Evolutionary conservation across 2,329 filamentous ascomycete species (phyloP).

Genomic region (Domatiomyces globalis): DNA sequence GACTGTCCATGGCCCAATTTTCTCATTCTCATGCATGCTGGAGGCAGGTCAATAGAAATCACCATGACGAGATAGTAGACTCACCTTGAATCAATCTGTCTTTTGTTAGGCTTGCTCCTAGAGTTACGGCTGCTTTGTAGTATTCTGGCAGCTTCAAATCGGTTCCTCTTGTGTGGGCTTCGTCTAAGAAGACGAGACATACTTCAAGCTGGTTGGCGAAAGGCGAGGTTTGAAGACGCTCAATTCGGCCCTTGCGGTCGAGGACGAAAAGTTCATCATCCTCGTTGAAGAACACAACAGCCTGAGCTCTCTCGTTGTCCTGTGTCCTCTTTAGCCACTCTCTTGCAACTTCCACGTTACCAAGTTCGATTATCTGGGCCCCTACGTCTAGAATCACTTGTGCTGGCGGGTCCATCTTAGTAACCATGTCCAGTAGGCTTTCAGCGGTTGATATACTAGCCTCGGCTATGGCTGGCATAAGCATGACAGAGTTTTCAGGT

Average conservation of each 20-base stretch:
- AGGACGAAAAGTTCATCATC: slow-evolving; percentile 21
- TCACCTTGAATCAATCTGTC: slow-evolving; percentile 47
- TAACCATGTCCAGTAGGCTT: slow-evolving; percentile 34
- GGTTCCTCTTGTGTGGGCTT: slow-evolving; percentile 55
- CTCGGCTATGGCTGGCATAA: slow-evolving; percentile 10
- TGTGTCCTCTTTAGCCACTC: slow-evolving; percentile 35
- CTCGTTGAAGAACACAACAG: slow-evolving; percentile 42
- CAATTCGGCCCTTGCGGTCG: slow-evolving; percentile 13
- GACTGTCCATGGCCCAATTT: slow-evolving; percentile 54
- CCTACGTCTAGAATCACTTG: slow-evolving; percentile 57
- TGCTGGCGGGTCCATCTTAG: slow-evolving; percentile 25
- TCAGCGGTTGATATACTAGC: slow-evolving; percentile 23
- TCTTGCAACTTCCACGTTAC: slow-evolving; percentile 40
- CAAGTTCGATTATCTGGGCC: slow-evolving; percentile 51
- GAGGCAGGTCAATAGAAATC: neutral
- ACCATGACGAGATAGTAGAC: slow-evolving; percentile 31
- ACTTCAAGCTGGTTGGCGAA: slow-evolving; percentile 41
- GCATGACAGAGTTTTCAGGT: slow-evolving; percentile 32
- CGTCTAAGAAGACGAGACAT: slow-evolving; percentile 56
- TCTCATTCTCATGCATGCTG: slow-evolving; percentile 56
- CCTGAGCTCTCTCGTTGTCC: slow-evolving; percentile 22
- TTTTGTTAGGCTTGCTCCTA: slow-evolving; percentile 52
- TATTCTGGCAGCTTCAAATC: slow-evolving; percentile 47
- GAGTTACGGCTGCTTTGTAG: slow-evolving; percentile 52
- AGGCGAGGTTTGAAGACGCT: slow-evolving; percentile 40